Evolutionary conservation across 805 yeast species (phyloP).

Genomic region (Myxozyma sirexii): DNA sequence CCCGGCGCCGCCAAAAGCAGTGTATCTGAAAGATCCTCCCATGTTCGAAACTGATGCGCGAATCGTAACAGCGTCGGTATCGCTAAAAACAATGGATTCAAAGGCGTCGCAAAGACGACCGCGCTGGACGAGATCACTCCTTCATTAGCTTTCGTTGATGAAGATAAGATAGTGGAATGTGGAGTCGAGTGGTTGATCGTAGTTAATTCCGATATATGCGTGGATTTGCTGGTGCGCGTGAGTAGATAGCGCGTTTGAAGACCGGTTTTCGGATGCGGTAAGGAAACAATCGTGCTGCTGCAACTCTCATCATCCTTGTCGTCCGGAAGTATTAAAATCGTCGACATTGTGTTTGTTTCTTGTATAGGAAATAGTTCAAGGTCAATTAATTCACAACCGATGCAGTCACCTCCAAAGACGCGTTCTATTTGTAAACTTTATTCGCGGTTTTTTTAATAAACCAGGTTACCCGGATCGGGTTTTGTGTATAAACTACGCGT

Average conservation of each 20-base stretch:
- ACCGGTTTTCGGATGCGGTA: conserved; percentile 30
- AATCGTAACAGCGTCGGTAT: conserved; percentile 11
- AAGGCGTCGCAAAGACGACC: conserved; percentile 23
- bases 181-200: conserved; percentile 4
- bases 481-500: too few relatives aligned
- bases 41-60: conserved; percentile 19
- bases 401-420: background rate
- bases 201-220: conserved; percentile 13
- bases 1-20: background rate
- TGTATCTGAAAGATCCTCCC: conserved; percentile 28
- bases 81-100: conserved; percentile 20
- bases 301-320: background rate
- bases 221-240: background rate
- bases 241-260: conserved; percentile 15
- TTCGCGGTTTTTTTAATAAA: background rate
- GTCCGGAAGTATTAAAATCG: conserved; percentile 10
- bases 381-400: background rate
- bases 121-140: conserved; percentile 16
- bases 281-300: conserved; percentile 7
- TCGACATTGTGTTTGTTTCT: conserved; percentile 7
- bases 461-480: background rate
- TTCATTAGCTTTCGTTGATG: background rate
- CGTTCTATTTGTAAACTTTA: background rate
- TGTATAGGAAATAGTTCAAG: too few relatives aligned
- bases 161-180: conserved; percentile 12